Conservation (phyloP, 345 rosid genomes). For the Excoecaria agallocha region DNA sequence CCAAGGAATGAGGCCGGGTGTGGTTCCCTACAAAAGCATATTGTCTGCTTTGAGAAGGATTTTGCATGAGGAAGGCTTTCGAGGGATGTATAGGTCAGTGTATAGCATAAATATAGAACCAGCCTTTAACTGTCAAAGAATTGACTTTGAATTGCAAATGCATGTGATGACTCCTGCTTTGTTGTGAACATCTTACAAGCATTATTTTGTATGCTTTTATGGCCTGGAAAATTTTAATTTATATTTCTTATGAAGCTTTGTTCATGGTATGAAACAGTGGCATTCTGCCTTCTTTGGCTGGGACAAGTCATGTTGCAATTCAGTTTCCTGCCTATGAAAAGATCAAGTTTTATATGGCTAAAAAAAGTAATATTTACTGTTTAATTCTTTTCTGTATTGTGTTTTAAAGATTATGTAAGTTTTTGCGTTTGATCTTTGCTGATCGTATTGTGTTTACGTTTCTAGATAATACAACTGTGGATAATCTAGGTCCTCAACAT, state of each 20-base stretch:
- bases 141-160: background rate
- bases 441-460: constrained; percentile 28
- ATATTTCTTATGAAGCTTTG: background rate
- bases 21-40: constrained; percentile 78
- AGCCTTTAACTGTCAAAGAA: background rate
- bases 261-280: constrained; percentile 64
- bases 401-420: constrained; percentile 1
- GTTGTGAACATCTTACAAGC: constrained; percentile 10
- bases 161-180: background rate
- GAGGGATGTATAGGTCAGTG: constrained; percentile 85
- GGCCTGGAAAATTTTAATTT: background rate
- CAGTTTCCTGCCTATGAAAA: constrained; percentile 94
- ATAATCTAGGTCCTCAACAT: constrained; percentile 52
- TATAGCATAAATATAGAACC: background rate
- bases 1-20: constrained; percentile 67
- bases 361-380: constrained; percentile 44
- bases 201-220: background rate
- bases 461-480: constrained; percentile 60
- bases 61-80: constrained; percentile 74
- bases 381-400: constrained; percentile 1
- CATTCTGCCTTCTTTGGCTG: constrained; percentile 83
- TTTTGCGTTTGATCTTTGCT: constrained; percentile 16
- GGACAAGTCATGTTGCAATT: constrained; percentile 90
- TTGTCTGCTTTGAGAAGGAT: constrained; percentile 80
- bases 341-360: constrained; percentile 77